Evolutionary conservation across 2,329 filamentous ascomycete genomes (phyloP), one percentile per base, ranked within the genome.

Genomic region (Aureobasidium subglaciale): DNA sequence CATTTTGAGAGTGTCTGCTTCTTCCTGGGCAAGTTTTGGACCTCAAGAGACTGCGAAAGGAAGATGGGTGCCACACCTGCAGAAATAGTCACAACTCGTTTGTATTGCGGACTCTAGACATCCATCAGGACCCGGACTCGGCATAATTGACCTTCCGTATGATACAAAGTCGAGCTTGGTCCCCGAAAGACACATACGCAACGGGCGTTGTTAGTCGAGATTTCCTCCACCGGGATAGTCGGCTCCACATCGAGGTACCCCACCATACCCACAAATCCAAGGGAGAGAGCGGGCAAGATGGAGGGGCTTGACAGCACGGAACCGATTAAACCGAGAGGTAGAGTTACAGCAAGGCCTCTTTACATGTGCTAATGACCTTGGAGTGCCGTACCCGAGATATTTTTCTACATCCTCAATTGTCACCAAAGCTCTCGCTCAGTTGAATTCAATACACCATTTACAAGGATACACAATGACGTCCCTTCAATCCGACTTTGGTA

Each of bases 401-500:
- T 7, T 48, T 48, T 16, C 3, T 48, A 15, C 15, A 6, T 22
- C 15, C 20, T 50, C 8, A 22, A 29, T 20, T 15, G 20, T n/a
- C 27, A 27, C 11, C 6, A 29, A 32, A 24, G n/a, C 22, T 50
- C 16, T 38, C 30, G 9, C 9, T 15, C 8, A 4, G 5, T 16
- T 20, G n/a, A 10, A 38, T 32, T 10, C 13, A 10, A 10, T n/a
- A 3, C 10, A 13, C 32, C 25, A 27, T 53, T 24, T 34, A 24
- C 30, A 22, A 53, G 32, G 16, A 53, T 38, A 34, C 18, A 48
- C 49, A 53, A 45, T 52, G 43, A 45, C 29, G 16, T 50, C 52
- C 18, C 38, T 54, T 10, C 29, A 37, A 35, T 13, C 45, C 27
- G 50, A 57, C 49, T 60, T 59, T 46, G 52, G 43, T 2, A 35